Base-by-base conservation (phyloP, 257 asterid genomes). In the Hygrophila difformis region DNA sequence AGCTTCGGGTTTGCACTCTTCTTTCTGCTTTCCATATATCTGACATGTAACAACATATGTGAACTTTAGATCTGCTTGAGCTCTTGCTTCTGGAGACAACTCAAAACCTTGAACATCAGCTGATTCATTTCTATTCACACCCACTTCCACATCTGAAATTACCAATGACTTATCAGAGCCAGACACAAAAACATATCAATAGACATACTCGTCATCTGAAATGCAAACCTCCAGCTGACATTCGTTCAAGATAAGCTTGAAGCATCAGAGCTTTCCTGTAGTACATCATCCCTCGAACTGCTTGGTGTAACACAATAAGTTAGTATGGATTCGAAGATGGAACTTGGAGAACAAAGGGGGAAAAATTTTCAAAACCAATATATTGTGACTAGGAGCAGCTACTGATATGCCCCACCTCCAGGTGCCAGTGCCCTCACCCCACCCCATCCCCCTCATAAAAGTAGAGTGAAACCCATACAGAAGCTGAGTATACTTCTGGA, bases 261-360 rank as follows among this genome's bases (percentile, higher is more conserved):
- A 91, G 98, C 88, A 91, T 78, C 47, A 91, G 80, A 38, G 98
- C 98, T 67, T 91, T 91, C 71, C 98, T 72, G 66, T 91, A 91
- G 79, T 91, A 91, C 98, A 91, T 91, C 96, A 91, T 91, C 53
- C 98, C 98, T 49, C 98, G 93, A 53, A 91, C 98, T 91, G 82
- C 60, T 55, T 51, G 49, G 52, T 69, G 53, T 55, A 52, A 41
- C 24, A 39, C 34, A 39, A 44, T 48, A 43, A 33, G 57, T 60
- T 56, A 66, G 66, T 54, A 54, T 22, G 49, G 54, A 50, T 19
- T 43, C 40, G 40, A 24, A 33, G 10, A n/a, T n/a, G n/a, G n/a
- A n/a, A n/a, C n/a, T n/a, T n/a, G n/a, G n/a, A n/a, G n/a, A n/a
- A 45, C 15, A 43, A 39, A 52, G 26, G 38, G 54, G 24, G 41